Percentiles rank a stretch among this genome's conserved stretches.
These are phyloP conservation scores for Psilocybe sp. DNA, from an alignment of 768 basidiomycete genomes.

Conservation along the genomic window DNA sequence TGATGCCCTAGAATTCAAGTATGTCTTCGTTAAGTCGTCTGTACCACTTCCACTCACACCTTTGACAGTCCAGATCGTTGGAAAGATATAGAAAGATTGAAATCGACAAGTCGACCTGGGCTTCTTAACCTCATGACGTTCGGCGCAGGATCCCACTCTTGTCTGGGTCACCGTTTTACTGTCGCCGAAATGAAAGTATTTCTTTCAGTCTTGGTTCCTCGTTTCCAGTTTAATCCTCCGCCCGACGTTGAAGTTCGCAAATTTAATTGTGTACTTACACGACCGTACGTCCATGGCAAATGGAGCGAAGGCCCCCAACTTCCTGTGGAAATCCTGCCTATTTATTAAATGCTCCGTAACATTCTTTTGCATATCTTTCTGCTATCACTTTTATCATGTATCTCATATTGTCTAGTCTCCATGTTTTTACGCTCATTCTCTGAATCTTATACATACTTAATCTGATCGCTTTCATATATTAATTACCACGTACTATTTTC, in stretches of 20 bases:
- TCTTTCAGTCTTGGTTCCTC: constrained; percentile 40
- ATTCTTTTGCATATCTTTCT: too few relatives aligned
- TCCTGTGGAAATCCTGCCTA: constrained; percentile 27
- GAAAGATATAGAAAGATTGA: constrained; percentile 35
- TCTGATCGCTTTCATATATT: too few relatives aligned
- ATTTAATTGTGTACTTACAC: constrained; percentile 46
- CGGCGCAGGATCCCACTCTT: constrained; percentile 47
- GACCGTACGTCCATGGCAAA: constrained; percentile 44
- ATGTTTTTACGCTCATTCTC: too few relatives aligned
- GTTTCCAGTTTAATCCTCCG: constrained; percentile 43
- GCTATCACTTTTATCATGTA: too few relatives aligned
- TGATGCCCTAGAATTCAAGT: constrained; percentile 55
- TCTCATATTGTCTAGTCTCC: too few relatives aligned
- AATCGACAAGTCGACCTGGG: constrained; percentile 38
- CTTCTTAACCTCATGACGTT: constrained; percentile 52
- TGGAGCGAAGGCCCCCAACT: constrained; percentile 38
- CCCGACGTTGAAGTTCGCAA: constrained; percentile 40
- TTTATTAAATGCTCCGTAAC: too few relatives aligned
- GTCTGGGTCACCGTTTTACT: constrained; percentile 47
- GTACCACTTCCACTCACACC: not conserved
- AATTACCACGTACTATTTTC: too few relatives aligned
- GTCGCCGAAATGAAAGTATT: constrained; percentile 50
- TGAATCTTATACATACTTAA: too few relatives aligned
- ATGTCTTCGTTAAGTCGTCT: constrained; percentile 16
- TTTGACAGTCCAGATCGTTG: constrained; percentile 53